These are phyloP conservation scores for Ophiosphaerella herpotricha DNA, from an alignment of 2,329 filamentous ascomycete species.

Conservation along the genomic window DNA sequence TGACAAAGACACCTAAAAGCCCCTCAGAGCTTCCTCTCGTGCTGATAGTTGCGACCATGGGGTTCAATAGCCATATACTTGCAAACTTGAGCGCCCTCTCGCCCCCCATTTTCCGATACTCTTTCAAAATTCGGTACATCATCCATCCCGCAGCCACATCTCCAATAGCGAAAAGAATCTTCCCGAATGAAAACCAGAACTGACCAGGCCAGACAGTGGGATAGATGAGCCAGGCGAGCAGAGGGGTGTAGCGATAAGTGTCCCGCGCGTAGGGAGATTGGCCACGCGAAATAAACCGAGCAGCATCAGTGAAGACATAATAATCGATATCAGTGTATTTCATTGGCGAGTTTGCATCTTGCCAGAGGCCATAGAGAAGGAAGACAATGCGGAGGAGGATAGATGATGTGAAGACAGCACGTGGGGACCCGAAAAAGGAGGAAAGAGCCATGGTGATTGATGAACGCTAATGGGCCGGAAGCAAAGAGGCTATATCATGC, in stretches of 20 bases:
- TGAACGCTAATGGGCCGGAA: background rate
- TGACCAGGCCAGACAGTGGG: constrained; percentile 69
- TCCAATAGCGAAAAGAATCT: constrained; percentile 79
- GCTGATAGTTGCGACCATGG: constrained; percentile 97
- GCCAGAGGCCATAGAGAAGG: constrained; percentile 86
- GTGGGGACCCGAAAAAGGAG: constrained; percentile 39
- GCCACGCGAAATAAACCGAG: constrained; percentile 72
- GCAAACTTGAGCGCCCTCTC: constrained; percentile 72
- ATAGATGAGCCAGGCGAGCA: constrained; percentile 87
- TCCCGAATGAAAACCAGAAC: constrained; percentile 82
- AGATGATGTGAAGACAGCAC: constrained; percentile 49
- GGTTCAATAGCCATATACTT: constrained; percentile 91
- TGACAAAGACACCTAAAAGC: constrained; percentile 80
- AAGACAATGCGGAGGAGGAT: constrained; percentile 71
- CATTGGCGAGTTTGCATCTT: constrained; percentile 87
- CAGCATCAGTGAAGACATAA: constrained; percentile 94
- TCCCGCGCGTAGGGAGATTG: constrained; percentile 83
- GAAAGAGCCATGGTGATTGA: constrained; percentile 28
- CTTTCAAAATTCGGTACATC: constrained; percentile 62
- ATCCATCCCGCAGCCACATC: constrained; percentile 86
- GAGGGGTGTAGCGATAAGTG: constrained; percentile 95
- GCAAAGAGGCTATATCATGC: background rate
- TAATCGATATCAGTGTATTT: constrained; percentile 99
- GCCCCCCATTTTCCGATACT: constrained; percentile 40
- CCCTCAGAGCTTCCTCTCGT: constrained; percentile 94